These are phyloP conservation scores for Magnusiomyces tetraspermus DNA, from an alignment of 1,139 yeast species.

Conservation along the genomic window DNA sequence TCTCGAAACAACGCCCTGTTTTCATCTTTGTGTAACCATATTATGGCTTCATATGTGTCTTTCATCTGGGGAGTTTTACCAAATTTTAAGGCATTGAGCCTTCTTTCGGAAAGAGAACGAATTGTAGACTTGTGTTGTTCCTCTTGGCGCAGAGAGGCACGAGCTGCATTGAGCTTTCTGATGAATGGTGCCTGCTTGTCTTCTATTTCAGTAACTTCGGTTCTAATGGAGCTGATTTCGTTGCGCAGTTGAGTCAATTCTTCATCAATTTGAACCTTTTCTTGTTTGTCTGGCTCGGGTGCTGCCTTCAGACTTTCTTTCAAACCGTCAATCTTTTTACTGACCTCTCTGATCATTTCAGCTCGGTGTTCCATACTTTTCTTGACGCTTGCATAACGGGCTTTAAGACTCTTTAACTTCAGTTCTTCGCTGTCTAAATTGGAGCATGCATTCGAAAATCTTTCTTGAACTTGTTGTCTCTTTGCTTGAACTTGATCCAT, in stretches of 20 bases:
- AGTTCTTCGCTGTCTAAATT: background rate
- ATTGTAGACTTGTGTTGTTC: constrained; percentile 16
- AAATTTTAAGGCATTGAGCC: background rate
- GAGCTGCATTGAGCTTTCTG: constrained; percentile 16
- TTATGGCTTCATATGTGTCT: constrained; percentile 30
- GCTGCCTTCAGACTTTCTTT: constrained; percentile 3
- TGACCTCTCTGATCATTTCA: constrained; percentile 35
- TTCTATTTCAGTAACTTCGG: background rate
- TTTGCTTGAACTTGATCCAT: background rate
- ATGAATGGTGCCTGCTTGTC: background rate
- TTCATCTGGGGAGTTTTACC: background rate
- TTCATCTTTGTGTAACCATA: constrained; percentile 29
- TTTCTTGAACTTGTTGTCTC: background rate
- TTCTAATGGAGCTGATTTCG: background rate
- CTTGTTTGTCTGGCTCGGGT: background rate
- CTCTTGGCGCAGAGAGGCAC: constrained; percentile 15
- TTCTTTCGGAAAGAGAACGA: background rate
- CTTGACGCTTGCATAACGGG: background rate
- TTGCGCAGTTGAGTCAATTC: background rate
- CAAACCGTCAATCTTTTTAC: constrained; percentile 19
- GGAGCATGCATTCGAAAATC: background rate
- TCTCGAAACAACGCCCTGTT: constrained; percentile 33
- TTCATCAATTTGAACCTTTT: constrained; percentile 1
- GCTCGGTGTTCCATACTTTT: constrained; percentile 35
- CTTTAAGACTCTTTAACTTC: background rate